Base-by-base conservation (phyloP, 139 green algal genomes). In the Spirogloea muscicola region DNA sequence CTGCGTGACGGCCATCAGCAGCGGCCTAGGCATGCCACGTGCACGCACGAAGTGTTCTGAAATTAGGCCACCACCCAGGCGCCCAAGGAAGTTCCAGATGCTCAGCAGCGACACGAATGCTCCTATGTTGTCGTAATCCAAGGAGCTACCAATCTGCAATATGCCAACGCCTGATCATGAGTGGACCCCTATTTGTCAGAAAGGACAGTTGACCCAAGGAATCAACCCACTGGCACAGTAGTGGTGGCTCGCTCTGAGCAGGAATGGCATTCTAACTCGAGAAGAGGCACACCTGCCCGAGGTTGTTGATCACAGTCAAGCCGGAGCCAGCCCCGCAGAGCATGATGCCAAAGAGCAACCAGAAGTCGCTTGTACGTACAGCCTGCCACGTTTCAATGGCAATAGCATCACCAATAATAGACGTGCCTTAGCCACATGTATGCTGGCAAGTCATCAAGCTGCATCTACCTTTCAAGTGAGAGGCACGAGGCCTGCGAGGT, bases 271-370 rank as follows among this genome's bases (percentile, higher is more conserved):
- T 21, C n/a, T 79, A 79, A 21, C 72, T 63, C 31, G 77, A 43
- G 7, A 63, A 74, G 21, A 34, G 33, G 27, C 72, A 62, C 13
- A 80, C 33, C 72, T 80, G 79, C 0, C 74, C 75, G 31, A 92
- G 43, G 76, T 96, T 96, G 86, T 96, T 96, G 36, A 95, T 79
- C 40, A 87, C 80, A 0, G 87, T 82, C 33, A 96, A 82, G 18
- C 90, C 87, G 1, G 74, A 77, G 5, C 89, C 89, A 25, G 83
- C 66, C 10, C 72, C 82, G 49, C 89, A 67, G 31, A 39, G 70
- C 55, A 87, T 88, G 41, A 84, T 74, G 3, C 82, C 2, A 59
- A 87, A 89, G 2, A 87, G 58, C 59, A 92, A 77, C 89, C 89
- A 95, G 65, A 91, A 80, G 44, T 79, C 63, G 21, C 18, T 0